These are phyloP conservation scores for Triticum turgidum DNA, from an alignment of 176 grass and related monocot genomes.

Conservation along the genomic window DNA sequence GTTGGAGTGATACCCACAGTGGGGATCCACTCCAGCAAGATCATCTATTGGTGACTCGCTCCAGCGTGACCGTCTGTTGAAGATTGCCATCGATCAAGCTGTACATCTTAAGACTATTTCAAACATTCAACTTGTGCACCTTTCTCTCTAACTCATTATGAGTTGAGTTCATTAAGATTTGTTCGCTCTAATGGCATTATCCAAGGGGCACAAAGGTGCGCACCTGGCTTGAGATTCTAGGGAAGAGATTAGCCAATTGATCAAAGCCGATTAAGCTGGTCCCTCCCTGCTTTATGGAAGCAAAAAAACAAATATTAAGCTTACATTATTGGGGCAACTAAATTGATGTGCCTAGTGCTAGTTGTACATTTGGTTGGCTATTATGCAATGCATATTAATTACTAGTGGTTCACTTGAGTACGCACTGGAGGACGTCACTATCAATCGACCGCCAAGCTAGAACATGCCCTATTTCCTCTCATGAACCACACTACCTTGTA, in stretches of 20 bases:
- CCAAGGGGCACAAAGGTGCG: neutral
- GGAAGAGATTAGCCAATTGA: neutral
- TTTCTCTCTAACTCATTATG: neutral
- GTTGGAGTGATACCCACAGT: neutral
- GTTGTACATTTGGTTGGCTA: neutral
- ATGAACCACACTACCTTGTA: conserved; percentile 12
- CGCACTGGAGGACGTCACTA: neutral
- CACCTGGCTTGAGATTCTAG: neutral
- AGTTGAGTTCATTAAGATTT: neutral
- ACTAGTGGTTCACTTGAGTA: neutral
- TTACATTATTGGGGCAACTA: neutral
- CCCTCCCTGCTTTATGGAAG: neutral
- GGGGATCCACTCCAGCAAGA: neutral
- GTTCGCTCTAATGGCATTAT: neutral
- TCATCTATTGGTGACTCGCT: neutral
- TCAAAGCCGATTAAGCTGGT: neutral
- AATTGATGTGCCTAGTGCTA: neutral
- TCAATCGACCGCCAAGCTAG: neutral
- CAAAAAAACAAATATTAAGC: neutral
- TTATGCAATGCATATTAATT: neutral
- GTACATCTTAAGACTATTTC: no score
- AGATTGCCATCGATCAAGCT: neutral
- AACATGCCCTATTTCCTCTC: neutral
- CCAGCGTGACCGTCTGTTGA: neutral
- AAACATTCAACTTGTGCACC: neutral